Evolutionary conservation across 2,329 filamentous ascomycete species (phyloP).

Genomic region (Cercospora janseana): DNA sequence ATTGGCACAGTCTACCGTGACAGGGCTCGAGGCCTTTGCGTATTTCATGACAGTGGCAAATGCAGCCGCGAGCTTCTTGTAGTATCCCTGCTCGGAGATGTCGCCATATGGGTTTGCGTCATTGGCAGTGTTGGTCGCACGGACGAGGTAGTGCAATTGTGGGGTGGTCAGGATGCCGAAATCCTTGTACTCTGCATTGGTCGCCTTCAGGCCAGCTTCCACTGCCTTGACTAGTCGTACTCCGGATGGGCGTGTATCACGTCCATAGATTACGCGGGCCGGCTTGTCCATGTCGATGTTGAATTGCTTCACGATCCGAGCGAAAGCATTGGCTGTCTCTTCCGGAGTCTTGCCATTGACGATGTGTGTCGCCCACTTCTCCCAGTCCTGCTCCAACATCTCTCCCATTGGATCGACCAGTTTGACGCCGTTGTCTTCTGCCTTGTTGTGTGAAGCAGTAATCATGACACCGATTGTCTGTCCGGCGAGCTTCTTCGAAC

Average conservation of each 20-base stretch:
- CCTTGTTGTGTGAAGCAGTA: constrained; percentile 89
- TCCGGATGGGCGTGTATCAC: constrained; percentile 91
- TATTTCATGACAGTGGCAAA: constrained; percentile 81
- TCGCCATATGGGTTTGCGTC: constrained; percentile 85
- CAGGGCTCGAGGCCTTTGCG: constrained; percentile 67
- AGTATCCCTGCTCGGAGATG: constrained; percentile 87
- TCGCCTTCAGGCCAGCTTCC: constrained; percentile 73
- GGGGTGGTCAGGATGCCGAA: constrained; percentile 92
- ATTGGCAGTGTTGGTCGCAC: constrained; percentile 88
- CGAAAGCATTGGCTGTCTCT: constrained; percentile 72
- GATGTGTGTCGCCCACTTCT: constrained; percentile 79
- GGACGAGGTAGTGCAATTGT: constrained; percentile 95
- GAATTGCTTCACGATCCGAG: constrained; percentile 69
- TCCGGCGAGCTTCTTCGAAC: constrained; percentile 83
- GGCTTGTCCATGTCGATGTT: constrained; percentile 68
- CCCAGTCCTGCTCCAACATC: constrained; percentile 94
- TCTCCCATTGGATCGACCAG: constrained; percentile 96
- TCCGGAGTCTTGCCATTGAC: constrained; percentile 80
- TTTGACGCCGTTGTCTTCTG: constrained; percentile 88
- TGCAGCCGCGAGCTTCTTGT: constrained; percentile 82
- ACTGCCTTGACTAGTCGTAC: constrained; percentile 77
- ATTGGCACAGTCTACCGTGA: constrained; percentile 94
- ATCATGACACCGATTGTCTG: constrained; percentile 97
- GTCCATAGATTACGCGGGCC: constrained; percentile 81
- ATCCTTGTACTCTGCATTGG: constrained; percentile 72